Evolutionary conservation across 495 filamentous ascomycete species (phyloP).

Genomic region (Parathielavia appendiculata): DNA sequence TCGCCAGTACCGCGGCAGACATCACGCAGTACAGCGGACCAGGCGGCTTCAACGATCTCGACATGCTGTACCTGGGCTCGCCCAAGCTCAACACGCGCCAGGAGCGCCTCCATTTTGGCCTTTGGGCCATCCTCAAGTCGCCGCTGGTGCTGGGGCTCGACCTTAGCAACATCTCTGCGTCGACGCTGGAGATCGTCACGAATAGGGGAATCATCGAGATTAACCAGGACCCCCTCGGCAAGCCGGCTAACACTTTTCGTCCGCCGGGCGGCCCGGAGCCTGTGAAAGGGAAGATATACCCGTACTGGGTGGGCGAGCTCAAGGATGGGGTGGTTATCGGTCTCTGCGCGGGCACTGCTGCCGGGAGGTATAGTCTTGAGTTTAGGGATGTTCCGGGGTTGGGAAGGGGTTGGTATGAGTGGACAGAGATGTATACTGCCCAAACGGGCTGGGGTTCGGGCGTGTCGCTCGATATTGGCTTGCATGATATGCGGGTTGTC

Average conservation of each 20-base stretch:
- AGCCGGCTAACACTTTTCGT: constrained; percentile 57
- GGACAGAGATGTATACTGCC: constrained; percentile 37
- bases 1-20: constrained; percentile 46
- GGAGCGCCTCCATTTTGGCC: constrained; percentile 50
- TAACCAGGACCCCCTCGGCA: constrained; percentile 51
- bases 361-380: constrained; percentile 38
- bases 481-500: constrained; percentile 24
- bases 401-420: constrained; percentile 9
- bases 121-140: constrained; percentile 56
- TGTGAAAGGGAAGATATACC: constrained; percentile 50
- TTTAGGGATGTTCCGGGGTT: constrained; percentile 55
- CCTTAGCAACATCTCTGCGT: constrained; percentile 44
- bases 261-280: constrained; percentile 55
- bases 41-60: constrained; percentile 51
- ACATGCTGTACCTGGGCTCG: constrained; percentile 45
- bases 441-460: constrained; percentile 17
- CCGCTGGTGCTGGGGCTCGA: constrained; percentile 46
- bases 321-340: constrained; percentile 50
- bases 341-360: constrained; percentile 44
- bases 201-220: constrained; percentile 50
- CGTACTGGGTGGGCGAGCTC: constrained; percentile 25
- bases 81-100: constrained; percentile 32
- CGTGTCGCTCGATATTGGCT: constrained; percentile 15
- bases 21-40: constrained; percentile 33
- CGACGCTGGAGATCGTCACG: constrained; percentile 42